These are phyloP conservation scores for Blastocystis sp. DNA, from an alignment of 352 stramenopile species.

Conservation along the genomic window DNA sequence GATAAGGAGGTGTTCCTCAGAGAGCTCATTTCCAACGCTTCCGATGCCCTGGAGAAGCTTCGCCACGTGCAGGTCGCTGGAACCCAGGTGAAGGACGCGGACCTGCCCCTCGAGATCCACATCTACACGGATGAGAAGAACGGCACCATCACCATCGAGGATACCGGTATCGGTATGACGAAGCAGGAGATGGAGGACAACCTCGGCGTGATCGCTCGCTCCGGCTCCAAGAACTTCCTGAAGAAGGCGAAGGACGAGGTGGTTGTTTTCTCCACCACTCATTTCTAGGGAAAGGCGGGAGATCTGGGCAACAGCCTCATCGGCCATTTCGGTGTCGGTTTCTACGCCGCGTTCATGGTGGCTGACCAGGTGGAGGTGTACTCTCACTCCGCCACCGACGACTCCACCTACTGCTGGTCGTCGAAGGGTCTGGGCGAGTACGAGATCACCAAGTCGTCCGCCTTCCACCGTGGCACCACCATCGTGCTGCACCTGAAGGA, in stretches of 20 bases:
- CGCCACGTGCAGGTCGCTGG: slow-evolving; percentile 86
- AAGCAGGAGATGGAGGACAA: slow-evolving; percentile 94
- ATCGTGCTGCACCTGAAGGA: slow-evolving; percentile 97
- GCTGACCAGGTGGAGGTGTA: slow-evolving; percentile 91
- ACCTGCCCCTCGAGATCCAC: slow-evolving; percentile 91
- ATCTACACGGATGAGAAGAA: slow-evolving; percentile 93
- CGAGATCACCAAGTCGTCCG: slow-evolving; percentile 79
- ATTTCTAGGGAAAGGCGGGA: slow-evolving; percentile 76
- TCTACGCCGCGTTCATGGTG: slow-evolving; percentile 99
- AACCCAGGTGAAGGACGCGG: slow-evolving; percentile 81
- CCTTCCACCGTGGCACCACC: slow-evolving; percentile 87
- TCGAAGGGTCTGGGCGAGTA: slow-evolving; percentile 84
- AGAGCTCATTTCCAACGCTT: slow-evolving; percentile 97
- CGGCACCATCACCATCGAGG: slow-evolving; percentile 93
- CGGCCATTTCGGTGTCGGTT: slow-evolving; percentile 98
- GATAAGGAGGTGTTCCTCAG: slow-evolving; percentile 98
- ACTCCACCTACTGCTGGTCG: slow-evolving; percentile 79
- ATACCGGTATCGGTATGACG: slow-evolving; percentile 97
- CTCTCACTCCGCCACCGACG: slow-evolving; percentile 76
- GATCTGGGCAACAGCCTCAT: slow-evolving; percentile 81
- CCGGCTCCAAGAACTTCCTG: slow-evolving; percentile 94
- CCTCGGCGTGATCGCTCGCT: slow-evolving; percentile 96
- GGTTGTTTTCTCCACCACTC: not conserved
- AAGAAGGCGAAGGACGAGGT: slow-evolving; percentile 85
- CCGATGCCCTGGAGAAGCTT: slow-evolving; percentile 97